A percentile compares a stretch with the other conserved stretches of the same genome.
These are phyloP conservation scores for Rhizophlyctis rosea DNA, from an alignment of 192 early-diverging fungal species.

Conservation along the genomic window DNA sequence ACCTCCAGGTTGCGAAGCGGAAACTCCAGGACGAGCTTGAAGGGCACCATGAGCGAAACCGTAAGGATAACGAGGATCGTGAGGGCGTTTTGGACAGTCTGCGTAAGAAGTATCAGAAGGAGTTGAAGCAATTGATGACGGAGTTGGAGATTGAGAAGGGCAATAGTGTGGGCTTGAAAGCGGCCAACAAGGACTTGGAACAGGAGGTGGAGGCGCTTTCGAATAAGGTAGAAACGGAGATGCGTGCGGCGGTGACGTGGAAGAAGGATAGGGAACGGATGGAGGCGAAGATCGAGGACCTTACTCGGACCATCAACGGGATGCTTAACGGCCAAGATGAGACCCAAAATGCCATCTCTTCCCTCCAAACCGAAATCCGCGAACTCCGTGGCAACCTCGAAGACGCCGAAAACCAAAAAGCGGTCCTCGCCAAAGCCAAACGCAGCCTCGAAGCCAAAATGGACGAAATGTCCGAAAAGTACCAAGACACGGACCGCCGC, in stretches of 20 bases:
- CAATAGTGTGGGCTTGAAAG: slow-evolving; percentile 59
- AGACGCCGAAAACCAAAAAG: slow-evolving; percentile 66
- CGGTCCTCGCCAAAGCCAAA: slow-evolving; percentile 66
- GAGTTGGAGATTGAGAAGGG: slow-evolving; percentile 76
- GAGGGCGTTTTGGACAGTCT: slow-evolving; percentile 68
- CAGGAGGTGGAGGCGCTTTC: slow-evolving; percentile 58
- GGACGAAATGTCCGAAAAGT: slow-evolving; percentile 69
- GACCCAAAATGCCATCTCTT: slow-evolving; percentile 56
- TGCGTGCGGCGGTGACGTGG: slow-evolving; percentile 61
- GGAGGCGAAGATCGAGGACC: slow-evolving; percentile 66
- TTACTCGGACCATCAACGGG: slow-evolving; percentile 64
- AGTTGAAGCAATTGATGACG: slow-evolving; percentile 71
- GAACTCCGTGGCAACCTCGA: slow-evolving; percentile 58
- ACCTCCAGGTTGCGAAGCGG: slow-evolving; percentile 65
- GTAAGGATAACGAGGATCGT: slow-evolving; percentile 72
- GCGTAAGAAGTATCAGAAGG: slow-evolving; percentile 80
- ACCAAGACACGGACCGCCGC: slow-evolving; percentile 64
- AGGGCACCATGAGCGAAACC: slow-evolving; percentile 65
- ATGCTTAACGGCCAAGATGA: slow-evolving; percentile 58
- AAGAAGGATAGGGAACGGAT: slow-evolving; percentile 81
- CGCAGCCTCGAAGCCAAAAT: slow-evolving; percentile 69
- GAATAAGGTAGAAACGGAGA: slow-evolving; percentile 65
- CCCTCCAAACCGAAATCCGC: slow-evolving; percentile 50
- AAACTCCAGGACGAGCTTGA: slow-evolving; percentile 76
- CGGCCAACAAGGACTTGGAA: slow-evolving; percentile 68